Conservation (phyloP, 2,329 filamentous ascomycete genomes). For the Trichothecium roseum region DNA sequence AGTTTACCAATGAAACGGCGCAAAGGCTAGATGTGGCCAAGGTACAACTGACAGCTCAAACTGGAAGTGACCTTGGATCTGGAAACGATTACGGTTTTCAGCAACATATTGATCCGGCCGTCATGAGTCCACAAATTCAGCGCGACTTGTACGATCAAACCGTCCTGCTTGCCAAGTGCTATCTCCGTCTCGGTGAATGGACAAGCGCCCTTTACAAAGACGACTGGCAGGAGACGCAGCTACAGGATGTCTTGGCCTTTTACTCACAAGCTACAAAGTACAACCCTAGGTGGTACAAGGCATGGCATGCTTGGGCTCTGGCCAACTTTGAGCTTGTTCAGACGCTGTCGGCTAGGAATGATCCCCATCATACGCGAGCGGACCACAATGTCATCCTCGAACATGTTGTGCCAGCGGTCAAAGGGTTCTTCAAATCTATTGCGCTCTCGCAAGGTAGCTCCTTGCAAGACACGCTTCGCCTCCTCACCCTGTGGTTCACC, state of each 20-base stretch:
- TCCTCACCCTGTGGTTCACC: conserved; percentile 93
- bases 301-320: conserved; percentile 97
- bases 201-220: conserved; percentile 75
- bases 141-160: conserved; percentile 49
- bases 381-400: conserved; percentile 64
- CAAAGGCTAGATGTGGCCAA: conserved; percentile 42
- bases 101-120: conserved; percentile 28
- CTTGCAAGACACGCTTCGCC: conserved; percentile 83
- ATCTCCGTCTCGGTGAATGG: conserved; percentile 94
- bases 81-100: conserved; percentile 39
- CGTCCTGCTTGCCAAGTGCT: conserved; percentile 83
- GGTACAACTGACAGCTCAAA: conserved; percentile 37
- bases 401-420: conserved; percentile 88
- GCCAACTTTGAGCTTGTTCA: conserved; percentile 99
- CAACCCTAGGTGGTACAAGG: conserved; percentile 95
- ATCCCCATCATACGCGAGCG: conserved; percentile 31
- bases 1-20: conserved; percentile 51
- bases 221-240: conserved; percentile 79
- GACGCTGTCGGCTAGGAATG: conserved; percentile 57
- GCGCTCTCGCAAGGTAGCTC: conserved; percentile 85
- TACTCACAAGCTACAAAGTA: conserved; percentile 89
- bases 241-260: conserved; percentile 80
- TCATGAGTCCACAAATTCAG: conserved; percentile 39
- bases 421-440: conserved; percentile 96
- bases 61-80: conserved; percentile 33